Conservation (phyloP, 345 rosid genomes). For the Trapa bicornis region DNA sequence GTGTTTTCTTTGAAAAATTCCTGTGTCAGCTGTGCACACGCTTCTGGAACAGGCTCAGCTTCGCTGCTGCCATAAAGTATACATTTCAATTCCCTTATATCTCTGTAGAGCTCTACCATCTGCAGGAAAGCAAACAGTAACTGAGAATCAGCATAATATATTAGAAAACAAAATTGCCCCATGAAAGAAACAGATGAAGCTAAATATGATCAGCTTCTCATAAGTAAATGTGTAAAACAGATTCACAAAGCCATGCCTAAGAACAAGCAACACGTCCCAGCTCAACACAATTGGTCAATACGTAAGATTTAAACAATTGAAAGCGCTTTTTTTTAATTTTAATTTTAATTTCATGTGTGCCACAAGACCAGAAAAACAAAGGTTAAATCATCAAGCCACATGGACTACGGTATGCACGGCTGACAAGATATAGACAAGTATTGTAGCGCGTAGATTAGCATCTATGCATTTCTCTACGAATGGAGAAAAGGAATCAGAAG, state of each 20-base stretch:
- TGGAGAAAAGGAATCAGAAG: neutral
- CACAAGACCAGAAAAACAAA: neutral
- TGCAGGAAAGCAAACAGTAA: conserved; percentile 7
- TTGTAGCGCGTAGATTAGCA: neutral
- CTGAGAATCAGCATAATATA: neutral
- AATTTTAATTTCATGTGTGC: neutral
- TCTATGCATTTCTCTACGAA: neutral
- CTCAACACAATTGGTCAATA: neutral
- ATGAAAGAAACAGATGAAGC: neutral
- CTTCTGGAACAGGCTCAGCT: conserved; percentile 40
- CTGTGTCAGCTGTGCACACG: conserved; percentile 39
- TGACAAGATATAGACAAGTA: neutral
- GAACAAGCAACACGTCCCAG: neutral
- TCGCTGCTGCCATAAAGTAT: conserved; percentile 44
- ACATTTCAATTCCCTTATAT: conserved; percentile 37
- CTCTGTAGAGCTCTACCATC: conserved; percentile 33
- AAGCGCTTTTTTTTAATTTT: neutral
- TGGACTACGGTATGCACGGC: neutral
- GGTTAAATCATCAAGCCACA: neutral
- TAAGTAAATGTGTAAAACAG: neutral
- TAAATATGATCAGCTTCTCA: neutral
- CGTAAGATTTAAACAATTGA: neutral
- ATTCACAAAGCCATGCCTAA: neutral
- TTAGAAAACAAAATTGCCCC: neutral
- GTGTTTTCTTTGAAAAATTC: conserved; percentile 48